phyloP scores from a whole-genome alignment of 164 flowering plant genomes.

The Aristolochia fimbriata region DNA sequence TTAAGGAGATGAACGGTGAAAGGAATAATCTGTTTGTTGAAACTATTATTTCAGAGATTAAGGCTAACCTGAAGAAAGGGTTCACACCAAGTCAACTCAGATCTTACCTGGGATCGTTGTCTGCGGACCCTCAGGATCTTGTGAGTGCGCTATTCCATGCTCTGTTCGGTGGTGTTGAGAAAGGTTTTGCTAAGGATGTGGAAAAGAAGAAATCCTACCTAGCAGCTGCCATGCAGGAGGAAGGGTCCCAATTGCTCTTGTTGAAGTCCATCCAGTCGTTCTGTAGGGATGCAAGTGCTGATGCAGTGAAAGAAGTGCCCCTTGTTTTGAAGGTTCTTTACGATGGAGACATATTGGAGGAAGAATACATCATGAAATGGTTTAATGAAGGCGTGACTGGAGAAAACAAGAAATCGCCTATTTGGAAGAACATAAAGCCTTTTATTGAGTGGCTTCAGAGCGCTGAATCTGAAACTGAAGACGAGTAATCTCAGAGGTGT shows the following conservation, averaged over 20 bases:
- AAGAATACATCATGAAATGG: slow-evolving; percentile 48
- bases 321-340: slow-evolving; percentile 51
- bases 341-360: slow-evolving; percentile 58
- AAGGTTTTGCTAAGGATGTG: slow-evolving; percentile 58
- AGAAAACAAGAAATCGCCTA: slow-evolving; percentile 21
- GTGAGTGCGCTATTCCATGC: slow-evolving; percentile 40
- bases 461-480: slow-evolving; percentile 72
- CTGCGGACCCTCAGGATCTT: slow-evolving; percentile 33
- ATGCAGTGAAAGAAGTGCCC: slow-evolving; percentile 50
- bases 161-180: slow-evolving; percentile 42
- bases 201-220: slow-evolving; percentile 31
- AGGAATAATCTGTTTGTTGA: slow-evolving; percentile 5
- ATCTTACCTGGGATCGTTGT: slow-evolving; percentile 23
- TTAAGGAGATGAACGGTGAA: neutral
- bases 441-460: slow-evolving; percentile 71
- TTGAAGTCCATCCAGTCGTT: slow-evolving; percentile 40
- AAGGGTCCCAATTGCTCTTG: slow-evolving; percentile 32
- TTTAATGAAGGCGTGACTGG: slow-evolving; percentile 37
- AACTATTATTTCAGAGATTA: slow-evolving; percentile 26
- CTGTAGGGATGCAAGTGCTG: slow-evolving; percentile 29
- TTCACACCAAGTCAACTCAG: slow-evolving; percentile 26
- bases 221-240: slow-evolving; percentile 34
- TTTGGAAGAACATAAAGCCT: slow-evolving; percentile 61
- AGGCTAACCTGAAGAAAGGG: slow-evolving; percentile 33
- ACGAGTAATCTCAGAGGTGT: slow-evolving; percentile 4